Evolutionary conservation across 257 asterid genomes (phyloP).

Genomic region (Solanum piurae): DNA sequence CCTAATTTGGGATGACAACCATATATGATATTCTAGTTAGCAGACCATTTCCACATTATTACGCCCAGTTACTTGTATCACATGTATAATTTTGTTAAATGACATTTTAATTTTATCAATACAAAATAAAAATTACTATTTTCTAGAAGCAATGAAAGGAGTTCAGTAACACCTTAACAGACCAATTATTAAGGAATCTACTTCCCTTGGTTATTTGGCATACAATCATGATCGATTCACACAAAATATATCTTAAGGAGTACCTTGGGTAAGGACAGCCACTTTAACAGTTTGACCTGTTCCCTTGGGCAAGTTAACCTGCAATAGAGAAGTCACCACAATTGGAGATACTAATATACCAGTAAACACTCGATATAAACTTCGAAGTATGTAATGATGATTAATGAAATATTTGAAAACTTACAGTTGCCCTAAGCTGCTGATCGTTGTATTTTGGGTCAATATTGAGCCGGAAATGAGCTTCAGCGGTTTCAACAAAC

Average conservation of each 20-base stretch:
- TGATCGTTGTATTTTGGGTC: slow-evolving; percentile 98
- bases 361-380: not conserved
- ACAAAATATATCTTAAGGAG: not conserved
- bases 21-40: not conserved
- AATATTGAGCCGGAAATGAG: slow-evolving; percentile 94
- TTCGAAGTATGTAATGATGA: not conserved
- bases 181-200: not conserved
- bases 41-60: not conserved
- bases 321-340: slow-evolving; percentile 6
- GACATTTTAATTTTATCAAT: not conserved
- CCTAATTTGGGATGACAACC: not conserved
- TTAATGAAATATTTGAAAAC: slow-evolving; percentile 9
- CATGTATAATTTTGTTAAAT: not conserved
- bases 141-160: not conserved
- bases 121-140: not conserved
- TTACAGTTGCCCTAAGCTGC: slow-evolving; percentile 93
- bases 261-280: slow-evolving; percentile 98
- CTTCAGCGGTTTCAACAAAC: slow-evolving; percentile 86
- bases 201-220: not conserved
- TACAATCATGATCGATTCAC: not conserved
- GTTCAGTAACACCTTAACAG: not conserved
- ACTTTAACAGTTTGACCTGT: slow-evolving; percentile 89
- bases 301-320: slow-evolving; percentile 98
- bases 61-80: not conserved
- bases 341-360: not conserved